These are phyloP conservation scores for Lachnellula occidentalis DNA, from an alignment of 2,329 filamentous ascomycete genomes.

Conservation along the genomic window DNA sequence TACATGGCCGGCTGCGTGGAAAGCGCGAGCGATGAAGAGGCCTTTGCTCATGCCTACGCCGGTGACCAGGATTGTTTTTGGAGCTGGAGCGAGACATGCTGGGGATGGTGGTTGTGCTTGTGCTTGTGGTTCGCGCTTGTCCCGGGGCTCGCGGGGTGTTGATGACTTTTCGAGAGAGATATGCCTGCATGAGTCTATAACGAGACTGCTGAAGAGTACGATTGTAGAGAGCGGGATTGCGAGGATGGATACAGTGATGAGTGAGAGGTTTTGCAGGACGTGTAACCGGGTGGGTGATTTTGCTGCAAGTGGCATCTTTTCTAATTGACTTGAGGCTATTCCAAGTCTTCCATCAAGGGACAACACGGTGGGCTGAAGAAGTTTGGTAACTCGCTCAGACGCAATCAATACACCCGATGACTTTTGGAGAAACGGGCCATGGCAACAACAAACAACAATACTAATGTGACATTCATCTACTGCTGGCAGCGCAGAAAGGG, in stretches of 20 bases:
- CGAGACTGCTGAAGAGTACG: constrained; percentile 7
- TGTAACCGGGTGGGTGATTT: constrained; percentile 29
- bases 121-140: constrained; percentile 1
- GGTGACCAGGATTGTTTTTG: constrained; percentile 49
- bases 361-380: no score
- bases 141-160: no score
- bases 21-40: constrained; percentile 58
- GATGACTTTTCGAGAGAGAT: background rate
- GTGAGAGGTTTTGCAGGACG: constrained; percentile 40
- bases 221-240: constrained; percentile 10
- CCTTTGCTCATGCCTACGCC: constrained; percentile 70
- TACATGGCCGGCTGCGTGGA: constrained; percentile 59
- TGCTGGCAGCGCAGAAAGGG: background rate
- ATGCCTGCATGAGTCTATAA: no score
- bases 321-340: background rate
- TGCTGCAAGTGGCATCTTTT: constrained; percentile 14
- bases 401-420: no score
- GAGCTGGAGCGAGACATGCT: constrained; percentile 45
- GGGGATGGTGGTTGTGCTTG: constrained; percentile 4
- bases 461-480: no score
- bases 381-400: no score
- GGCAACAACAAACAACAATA: no score
- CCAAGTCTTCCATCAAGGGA: no score
- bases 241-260: constrained; percentile 29
- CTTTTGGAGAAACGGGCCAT: no score